Percentiles rank a stretch among this genome's conserved stretches.
Conservation (phyloP, 345 rosid species). For the Noccaea bulbosa region DNA sequence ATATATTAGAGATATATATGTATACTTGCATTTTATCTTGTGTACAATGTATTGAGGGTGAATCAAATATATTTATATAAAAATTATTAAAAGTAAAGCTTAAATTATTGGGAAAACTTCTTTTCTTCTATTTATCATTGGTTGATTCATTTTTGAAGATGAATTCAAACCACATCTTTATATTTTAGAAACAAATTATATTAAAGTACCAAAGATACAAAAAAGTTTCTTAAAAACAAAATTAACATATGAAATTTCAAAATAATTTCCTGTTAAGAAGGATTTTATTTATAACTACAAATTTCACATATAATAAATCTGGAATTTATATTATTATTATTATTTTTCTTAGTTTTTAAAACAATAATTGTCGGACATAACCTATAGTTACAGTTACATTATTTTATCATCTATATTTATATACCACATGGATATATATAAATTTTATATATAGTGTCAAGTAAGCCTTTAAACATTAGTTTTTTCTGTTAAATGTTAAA, state of each 20-base stretch:
- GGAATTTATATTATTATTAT: neutral
- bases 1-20: slow-evolving; percentile 3
- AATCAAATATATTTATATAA: neutral
- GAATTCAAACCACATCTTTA: neutral
- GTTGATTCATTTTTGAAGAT: neutral
- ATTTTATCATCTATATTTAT: neutral
- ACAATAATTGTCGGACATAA: too few species aligned
- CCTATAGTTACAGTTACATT: neutral
- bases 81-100: neutral
- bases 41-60: slow-evolving; percentile 8
- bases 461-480: neutral
- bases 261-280: neutral
- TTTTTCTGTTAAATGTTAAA: neutral
- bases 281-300: neutral
- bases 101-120: neutral
- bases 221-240: neutral
- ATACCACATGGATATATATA: neutral
- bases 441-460: neutral
- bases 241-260: neutral
- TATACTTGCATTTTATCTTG: neutral
- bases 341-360: neutral
- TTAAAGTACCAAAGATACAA: neutral
- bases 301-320: neutral
- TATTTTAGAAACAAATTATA: neutral
- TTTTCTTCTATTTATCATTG: neutral